phyloP scores from a whole-genome alignment of 257 asterid genomes.

The Capsicum rhomboideum region DNA sequence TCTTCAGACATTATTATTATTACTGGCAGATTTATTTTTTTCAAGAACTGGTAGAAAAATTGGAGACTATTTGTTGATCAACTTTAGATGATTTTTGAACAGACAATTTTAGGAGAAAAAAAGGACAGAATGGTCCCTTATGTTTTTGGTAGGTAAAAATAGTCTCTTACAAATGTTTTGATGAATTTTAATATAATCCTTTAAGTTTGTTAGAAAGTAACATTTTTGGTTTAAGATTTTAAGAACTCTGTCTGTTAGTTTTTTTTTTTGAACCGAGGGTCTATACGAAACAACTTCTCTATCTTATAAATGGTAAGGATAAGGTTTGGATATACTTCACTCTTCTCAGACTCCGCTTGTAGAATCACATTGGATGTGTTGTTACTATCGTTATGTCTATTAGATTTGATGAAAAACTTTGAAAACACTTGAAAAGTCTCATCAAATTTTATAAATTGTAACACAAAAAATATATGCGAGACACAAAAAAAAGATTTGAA shows the following conservation, averaged over 20 bases:
- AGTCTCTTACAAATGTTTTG: not conserved
- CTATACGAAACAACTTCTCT: not conserved
- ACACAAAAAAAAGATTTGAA: too few species aligned
- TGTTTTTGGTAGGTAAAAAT: not conserved
- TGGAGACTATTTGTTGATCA: not conserved
- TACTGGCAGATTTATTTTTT: not conserved
- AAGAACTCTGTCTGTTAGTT: not conserved
- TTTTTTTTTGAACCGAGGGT: not conserved
- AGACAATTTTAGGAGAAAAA: not conserved
- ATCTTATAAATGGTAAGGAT: not conserved
- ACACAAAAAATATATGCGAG: not conserved
- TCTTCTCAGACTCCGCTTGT: not conserved
- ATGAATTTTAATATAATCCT: not conserved
- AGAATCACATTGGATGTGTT: not conserved
- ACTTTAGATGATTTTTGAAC: not conserved
- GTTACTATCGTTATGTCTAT: not conserved
- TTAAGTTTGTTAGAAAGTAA: not conserved
- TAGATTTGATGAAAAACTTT: not conserved
- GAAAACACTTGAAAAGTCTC: not conserved
- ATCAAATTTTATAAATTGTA: not conserved
- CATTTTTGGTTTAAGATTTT: not conserved
- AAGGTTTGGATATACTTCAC: not conserved
- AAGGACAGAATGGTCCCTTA: not conserved
- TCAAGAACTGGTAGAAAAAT: not conserved
- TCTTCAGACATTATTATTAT: constrained; percentile 37